Percentiles rank a stretch among this genome's conserved stretches.
Evolutionary conservation across 202 grass and related monocot genomes (phyloP).

Genomic region (Tripidium arundinaceum): DNA sequence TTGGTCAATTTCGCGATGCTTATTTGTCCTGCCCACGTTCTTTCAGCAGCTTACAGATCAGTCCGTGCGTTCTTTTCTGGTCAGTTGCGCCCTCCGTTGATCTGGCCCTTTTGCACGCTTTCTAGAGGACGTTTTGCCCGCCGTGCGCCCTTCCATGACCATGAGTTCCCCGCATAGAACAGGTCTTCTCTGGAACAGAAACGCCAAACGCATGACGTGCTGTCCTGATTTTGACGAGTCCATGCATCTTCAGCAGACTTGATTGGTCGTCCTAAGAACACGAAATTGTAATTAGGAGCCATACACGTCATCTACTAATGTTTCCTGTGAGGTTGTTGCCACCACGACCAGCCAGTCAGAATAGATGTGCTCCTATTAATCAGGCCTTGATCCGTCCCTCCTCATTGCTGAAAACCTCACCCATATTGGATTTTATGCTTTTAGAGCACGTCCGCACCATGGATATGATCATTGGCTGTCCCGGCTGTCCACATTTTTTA

Average conservation of each 20-base stretch:
- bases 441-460: not conserved
- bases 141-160: not conserved
- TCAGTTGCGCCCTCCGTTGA: not conserved
- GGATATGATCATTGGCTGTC: not conserved
- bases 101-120: constrained; percentile 5
- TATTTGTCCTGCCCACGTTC: not conserved
- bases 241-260: not conserved
- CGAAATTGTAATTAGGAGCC: not conserved
- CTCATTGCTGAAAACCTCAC: not conserved
- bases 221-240: not conserved
- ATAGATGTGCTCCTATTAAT: not conserved
- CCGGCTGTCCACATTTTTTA: not conserved
- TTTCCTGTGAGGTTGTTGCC: not conserved
- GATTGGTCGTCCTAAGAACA: not conserved
- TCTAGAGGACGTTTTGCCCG: constrained; percentile 25
- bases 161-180: not conserved
- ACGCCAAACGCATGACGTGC: not conserved
- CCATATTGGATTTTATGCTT: not conserved
- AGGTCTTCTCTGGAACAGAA: not conserved
- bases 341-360: not conserved
- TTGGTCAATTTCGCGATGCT: not conserved
- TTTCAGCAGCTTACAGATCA: not conserved
- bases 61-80: not conserved
- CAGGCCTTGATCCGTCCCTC: not conserved
- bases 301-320: not conserved